Evolutionary conservation across 2,329 filamentous ascomycete genomes (phyloP), one percentile per base, ranked within the genome.

Genomic region (Pseudocercospora ulei): DNA sequence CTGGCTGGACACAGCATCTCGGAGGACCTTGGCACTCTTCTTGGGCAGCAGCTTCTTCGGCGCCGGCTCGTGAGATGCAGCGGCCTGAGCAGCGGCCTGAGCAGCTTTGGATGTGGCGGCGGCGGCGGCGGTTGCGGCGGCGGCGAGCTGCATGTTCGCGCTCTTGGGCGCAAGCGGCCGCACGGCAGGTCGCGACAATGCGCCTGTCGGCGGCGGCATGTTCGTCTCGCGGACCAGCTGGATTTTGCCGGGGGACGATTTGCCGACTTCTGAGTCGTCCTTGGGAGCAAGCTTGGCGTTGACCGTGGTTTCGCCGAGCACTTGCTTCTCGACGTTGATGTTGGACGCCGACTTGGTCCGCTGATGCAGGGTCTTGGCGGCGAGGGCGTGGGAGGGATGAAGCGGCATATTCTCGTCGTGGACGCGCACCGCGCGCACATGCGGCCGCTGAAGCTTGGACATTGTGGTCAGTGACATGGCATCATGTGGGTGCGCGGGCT

Each of bases 341-440:
- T 42, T 43, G 11, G 46, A 44, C 12, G 48, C 50, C 5, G 86
- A 92, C 64, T 93, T 93, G 65, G 85, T 80, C 47, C 81, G 80
- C 54, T 85, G 78, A 53, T 92, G 83, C 46, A 86, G 66, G 37
- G 72, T 66, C 58, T 76, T 76, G 51, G 73, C 72, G 44, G 68
- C 48, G 37, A 59, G 56, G 27, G 60, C 62, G 38, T 66, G 60
- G 38, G 69, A 65, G 34, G 56, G 56, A 29, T 56, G 49, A 36
- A 60, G 51, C 11, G 51, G 50, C 43, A 69, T 64, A 62, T 90
- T 90, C 64, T 92, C 84, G 65, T 85, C 80, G 57, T 71, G 70
- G 54, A 72, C 66, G 60, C 74, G 73, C 59, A 77, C 62, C 31
- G 66, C 62, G 56, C 76, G 72, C 33, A 36, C 20, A 20, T 31